Evolutionary conservation across 176 grass and related monocot genomes (phyloP).

Genomic region (Eleusine indica): DNA sequence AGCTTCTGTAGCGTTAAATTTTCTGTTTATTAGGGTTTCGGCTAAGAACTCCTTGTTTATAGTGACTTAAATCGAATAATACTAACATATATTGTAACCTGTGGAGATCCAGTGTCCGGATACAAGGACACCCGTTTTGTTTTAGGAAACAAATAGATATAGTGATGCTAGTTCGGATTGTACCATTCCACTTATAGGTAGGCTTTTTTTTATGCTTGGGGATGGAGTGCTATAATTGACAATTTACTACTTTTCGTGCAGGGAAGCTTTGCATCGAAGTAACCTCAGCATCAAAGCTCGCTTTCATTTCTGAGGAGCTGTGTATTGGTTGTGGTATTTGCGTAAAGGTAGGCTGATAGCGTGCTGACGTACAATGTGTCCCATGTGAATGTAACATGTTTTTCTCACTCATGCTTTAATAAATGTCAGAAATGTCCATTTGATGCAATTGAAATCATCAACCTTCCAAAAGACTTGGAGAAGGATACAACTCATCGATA

Average conservation of each 20-base stretch:
- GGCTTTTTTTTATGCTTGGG: not conserved
- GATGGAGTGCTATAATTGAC: not conserved
- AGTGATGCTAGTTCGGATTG: not conserved
- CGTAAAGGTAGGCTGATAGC: slow-evolving; percentile 61
- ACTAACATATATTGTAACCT: not conserved
- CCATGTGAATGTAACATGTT: not conserved
- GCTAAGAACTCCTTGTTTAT: not conserved
- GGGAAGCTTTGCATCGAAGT: slow-evolving; percentile 97
- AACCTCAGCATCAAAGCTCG: slow-evolving; percentile 48
- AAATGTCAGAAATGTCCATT: slow-evolving; percentile 90
- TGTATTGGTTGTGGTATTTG: slow-evolving; percentile 98
- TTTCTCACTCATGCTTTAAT: not conserved
- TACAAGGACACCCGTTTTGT: not conserved
- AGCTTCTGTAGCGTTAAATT: not conserved
- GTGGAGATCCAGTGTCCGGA: not conserved
- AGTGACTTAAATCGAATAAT: not conserved
- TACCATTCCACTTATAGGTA: not conserved
- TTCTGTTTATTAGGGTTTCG: not conserved
- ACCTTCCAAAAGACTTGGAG: slow-evolving; percentile 87
- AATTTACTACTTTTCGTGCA: slow-evolving; percentile 24
- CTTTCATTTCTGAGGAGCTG: slow-evolving; percentile 93
- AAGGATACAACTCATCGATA: slow-evolving; percentile 96
- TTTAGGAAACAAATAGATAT: not conserved
- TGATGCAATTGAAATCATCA: slow-evolving; percentile 93
- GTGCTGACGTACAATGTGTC: no score